Percentiles rank a stretch among this genome's conserved stretches.
These are phyloP conservation scores for Protea cynaroides DNA, from an alignment of 164 flowering plant species.

Conservation along the genomic window DNA sequence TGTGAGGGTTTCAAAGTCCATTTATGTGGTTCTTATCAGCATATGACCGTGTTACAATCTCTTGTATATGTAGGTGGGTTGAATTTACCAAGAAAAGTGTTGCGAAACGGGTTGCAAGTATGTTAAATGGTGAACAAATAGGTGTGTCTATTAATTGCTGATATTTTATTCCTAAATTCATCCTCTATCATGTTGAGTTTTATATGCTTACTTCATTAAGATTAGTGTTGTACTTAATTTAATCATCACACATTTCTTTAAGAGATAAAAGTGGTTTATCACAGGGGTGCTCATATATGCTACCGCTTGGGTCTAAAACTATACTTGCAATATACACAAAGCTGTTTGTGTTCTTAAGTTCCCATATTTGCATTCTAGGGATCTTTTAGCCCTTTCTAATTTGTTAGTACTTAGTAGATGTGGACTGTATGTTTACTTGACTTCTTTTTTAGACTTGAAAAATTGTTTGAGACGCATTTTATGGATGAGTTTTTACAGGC, in stretches of 20 bases:
- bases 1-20: neutral
- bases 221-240: too few relatives aligned
- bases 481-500: constrained; percentile 5
- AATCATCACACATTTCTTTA: neutral
- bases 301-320: neutral
- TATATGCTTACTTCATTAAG: neutral
- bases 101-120: constrained; percentile 71
- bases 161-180: neutral
- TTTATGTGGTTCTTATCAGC: neutral
- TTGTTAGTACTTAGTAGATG: too few relatives aligned
- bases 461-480: neutral
- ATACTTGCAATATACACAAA: neutral
- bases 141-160: constrained; percentile 35
- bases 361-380: too few relatives aligned
- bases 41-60: neutral
- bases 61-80: constrained; percentile 64
- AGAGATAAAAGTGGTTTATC: neutral
- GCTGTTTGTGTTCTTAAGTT: neutral
- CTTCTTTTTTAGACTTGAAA: too few relatives aligned
- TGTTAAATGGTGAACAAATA: constrained; percentile 84
- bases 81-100: constrained; percentile 69
- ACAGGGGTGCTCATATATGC: neutral
- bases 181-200: neutral
- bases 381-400: too few relatives aligned
- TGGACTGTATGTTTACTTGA: too few relatives aligned